phyloP scores from a whole-genome alignment of 306 rosid species.

The Arachis stenosperma region DNA sequence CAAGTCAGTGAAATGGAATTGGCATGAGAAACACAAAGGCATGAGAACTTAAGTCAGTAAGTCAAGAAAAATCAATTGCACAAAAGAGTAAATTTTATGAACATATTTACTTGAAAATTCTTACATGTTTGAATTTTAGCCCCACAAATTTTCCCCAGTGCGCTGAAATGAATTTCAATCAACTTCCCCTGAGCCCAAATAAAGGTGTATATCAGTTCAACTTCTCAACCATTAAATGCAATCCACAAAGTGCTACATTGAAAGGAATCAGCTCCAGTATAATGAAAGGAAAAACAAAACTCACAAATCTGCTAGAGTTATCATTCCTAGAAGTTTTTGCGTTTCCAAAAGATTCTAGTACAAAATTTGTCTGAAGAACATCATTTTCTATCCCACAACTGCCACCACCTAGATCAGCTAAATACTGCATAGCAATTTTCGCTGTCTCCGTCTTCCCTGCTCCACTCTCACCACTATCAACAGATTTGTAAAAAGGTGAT shows the following conservation, averaged over 20 bases:
- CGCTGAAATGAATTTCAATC: slow-evolving; percentile 81
- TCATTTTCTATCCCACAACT: slow-evolving; percentile 65
- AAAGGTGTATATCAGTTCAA: slow-evolving; percentile 40
- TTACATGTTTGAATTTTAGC: slow-evolving; percentile 91
- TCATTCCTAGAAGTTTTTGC: slow-evolving; percentile 86
- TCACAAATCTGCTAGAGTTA: slow-evolving; percentile 95
- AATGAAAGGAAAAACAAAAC: slow-evolving; percentile 52
- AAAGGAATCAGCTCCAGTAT: slow-evolving; percentile 17
- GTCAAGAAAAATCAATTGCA: slow-evolving; percentile 34
- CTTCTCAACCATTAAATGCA: slow-evolving; percentile 25
- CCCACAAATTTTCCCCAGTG: slow-evolving; percentile 74
- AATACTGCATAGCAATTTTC: slow-evolving; percentile 84
- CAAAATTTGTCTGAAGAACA: slow-evolving; percentile 69
- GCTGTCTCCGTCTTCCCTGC: slow-evolving; percentile 96
- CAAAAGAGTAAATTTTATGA: slow-evolving; percentile 28
- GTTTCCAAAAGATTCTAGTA: slow-evolving; percentile 94
- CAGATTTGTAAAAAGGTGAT: slow-evolving; percentile 23
- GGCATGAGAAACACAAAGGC: slow-evolving; percentile 46
- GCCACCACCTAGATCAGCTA: slow-evolving; percentile 79
- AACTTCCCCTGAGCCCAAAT: slow-evolving; percentile 78
- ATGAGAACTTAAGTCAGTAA: slow-evolving; percentile 51
- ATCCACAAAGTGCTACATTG: slow-evolving; percentile 30
- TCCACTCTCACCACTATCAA: slow-evolving; percentile 95
- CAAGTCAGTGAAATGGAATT: slow-evolving; percentile 35
- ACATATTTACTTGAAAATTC: slow-evolving; percentile 42